phyloP scores from a whole-genome alignment of 768 basidiomycete species.

The Xanthoconium purpureum region DNA sequence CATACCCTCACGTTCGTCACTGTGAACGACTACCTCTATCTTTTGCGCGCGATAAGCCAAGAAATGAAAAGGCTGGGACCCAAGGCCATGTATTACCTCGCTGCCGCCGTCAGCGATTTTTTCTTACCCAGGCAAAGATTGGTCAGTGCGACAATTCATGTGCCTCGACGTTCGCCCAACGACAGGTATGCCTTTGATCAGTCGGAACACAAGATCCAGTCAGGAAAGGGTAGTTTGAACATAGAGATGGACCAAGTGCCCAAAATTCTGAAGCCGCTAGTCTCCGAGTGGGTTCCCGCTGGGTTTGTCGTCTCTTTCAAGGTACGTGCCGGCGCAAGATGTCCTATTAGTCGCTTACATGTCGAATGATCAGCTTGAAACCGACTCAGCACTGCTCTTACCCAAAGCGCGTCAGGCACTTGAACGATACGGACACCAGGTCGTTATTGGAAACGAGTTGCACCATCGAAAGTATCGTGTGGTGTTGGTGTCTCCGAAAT shows the following conservation, averaged over 20 bases:
- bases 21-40: slow-evolving; percentile 94
- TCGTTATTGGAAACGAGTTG: slow-evolving; percentile 97
- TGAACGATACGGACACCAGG: slow-evolving; percentile 93
- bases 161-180: neutral
- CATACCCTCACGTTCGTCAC: slow-evolving; percentile 90
- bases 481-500: slow-evolving; percentile 72
- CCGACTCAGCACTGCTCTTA: slow-evolving; percentile 75
- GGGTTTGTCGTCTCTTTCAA: slow-evolving; percentile 98
- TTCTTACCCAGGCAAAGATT: slow-evolving; percentile 90
- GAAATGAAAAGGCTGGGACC: slow-evolving; percentile 70
- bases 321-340: slow-evolving; percentile 41
- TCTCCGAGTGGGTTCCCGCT: slow-evolving; percentile 88
- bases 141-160: slow-evolving; percentile 46
- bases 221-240: slow-evolving; percentile 86
- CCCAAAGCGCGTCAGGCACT: slow-evolving; percentile 89
- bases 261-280: slow-evolving; percentile 90
- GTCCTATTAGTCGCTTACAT: slow-evolving; percentile 5
- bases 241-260: slow-evolving; percentile 99
- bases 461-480: slow-evolving; percentile 88
- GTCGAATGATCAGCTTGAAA: slow-evolving; percentile 70
- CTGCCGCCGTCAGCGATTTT: slow-evolving; percentile 97
- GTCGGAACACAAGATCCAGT: slow-evolving; percentile 99
- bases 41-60: slow-evolving; percentile 78
- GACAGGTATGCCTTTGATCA: slow-evolving; percentile 28
- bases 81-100: slow-evolving; percentile 90